These are phyloP conservation scores for Wickerhamiella slavikovae DNA, from an alignment of 805 yeast genomes.

Conservation along the genomic window DNA sequence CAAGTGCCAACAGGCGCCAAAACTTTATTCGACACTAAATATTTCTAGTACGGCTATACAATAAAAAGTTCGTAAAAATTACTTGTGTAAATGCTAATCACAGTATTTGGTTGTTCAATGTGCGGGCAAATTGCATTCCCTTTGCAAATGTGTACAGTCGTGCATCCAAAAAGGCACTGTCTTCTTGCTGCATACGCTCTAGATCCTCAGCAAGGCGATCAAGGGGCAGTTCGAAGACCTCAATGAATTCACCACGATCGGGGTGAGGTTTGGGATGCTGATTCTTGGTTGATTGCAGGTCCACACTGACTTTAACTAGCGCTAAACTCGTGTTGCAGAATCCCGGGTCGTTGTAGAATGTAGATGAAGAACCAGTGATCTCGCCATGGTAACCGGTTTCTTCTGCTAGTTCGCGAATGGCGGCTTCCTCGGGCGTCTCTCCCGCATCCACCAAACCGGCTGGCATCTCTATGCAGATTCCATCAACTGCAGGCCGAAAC, in stretches of 20 bases:
- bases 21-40: too few relatives aligned
- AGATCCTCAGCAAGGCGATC: conserved; percentile 1
- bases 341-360: conserved; percentile 61
- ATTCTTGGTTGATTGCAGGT: conserved; percentile 44
- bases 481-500: conserved; percentile 78
- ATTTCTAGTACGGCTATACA: too few relatives aligned
- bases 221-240: conserved; percentile 52
- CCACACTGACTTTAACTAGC: conserved; percentile 60
- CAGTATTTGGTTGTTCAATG: too few relatives aligned
- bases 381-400: conserved; percentile 83
- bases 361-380: conserved; percentile 25
- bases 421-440: conserved; percentile 59
- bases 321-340: conserved; percentile 75
- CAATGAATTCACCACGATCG: conserved; percentile 86
- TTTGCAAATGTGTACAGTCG: background rate
- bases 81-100: too few relatives aligned
- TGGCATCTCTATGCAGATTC: conserved; percentile 84
- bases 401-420: conserved; percentile 68
- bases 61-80: too few relatives aligned
- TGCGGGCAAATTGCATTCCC: background rate
- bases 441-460: conserved; percentile 84
- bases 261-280: conserved; percentile 47
- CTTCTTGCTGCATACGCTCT: background rate
- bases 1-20: too few relatives aligned
- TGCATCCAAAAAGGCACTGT: background rate